Conservation (phyloP, 805 yeast species). For the Teunomyces aglyptinius region DNA sequence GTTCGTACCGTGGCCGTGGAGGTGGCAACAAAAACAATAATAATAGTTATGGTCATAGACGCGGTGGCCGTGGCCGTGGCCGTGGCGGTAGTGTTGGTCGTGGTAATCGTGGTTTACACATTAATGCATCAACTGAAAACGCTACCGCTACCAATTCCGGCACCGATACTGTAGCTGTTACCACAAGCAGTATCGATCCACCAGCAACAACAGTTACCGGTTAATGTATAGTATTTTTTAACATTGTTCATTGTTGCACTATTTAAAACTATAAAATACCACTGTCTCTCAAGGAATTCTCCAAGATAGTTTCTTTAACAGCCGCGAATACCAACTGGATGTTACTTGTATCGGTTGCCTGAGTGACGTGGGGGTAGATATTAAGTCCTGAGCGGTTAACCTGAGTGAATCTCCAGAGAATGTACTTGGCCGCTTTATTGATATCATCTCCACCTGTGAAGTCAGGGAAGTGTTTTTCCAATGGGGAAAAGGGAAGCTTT, state of each 20-base stretch:
- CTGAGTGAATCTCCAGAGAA: conserved; percentile 85
- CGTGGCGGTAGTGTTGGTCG: background rate
- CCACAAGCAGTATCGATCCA: background rate
- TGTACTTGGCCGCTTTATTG: conserved; percentile 87
- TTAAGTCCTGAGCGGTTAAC: conserved; percentile 79
- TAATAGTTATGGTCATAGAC: too few species aligned
- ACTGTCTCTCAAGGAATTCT: conserved; percentile 71
- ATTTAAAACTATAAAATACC: conserved; percentile 50
- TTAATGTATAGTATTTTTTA: conserved; percentile 7
- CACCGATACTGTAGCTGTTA: background rate
- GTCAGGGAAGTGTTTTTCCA: conserved; percentile 83
- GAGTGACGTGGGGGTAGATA: conserved; percentile 88
- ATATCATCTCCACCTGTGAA: conserved; percentile 88
- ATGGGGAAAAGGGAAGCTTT: conserved; percentile 75
- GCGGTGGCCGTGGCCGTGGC: conserved; percentile 9
- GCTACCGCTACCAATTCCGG: background rate
- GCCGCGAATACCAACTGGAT: conserved; percentile 84
- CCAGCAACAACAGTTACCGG: background rate
- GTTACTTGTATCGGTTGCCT: conserved; percentile 90
- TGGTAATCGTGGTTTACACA: background rate
- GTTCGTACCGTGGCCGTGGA: background rate
- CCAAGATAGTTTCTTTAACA: conserved; percentile 75
- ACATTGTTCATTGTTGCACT: conserved; percentile 3
- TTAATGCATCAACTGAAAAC: too few species aligned
- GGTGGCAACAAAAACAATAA: background rate